A percentile compares a stretch with the other conserved stretches of the same genome.
These are phyloP conservation scores for Anthracocystis panici-leucophaei DNA, from an alignment of 1,284 basidiomycete species.

Conservation along the genomic window DNA sequence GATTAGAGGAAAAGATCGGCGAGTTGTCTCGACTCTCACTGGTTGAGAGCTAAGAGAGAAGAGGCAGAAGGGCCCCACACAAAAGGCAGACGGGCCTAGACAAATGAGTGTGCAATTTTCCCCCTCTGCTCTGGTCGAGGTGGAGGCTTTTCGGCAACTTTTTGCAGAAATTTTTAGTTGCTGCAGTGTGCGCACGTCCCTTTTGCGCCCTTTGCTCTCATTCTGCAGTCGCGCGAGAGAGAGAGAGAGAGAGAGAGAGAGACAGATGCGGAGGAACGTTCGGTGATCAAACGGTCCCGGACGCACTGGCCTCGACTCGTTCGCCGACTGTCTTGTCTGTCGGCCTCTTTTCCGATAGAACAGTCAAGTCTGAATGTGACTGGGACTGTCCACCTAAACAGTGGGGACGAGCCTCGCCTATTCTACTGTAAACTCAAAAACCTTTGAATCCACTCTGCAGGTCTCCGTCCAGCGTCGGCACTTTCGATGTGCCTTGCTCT, in stretches of 20 bases:
- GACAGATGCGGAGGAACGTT: constrained; percentile 11
- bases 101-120: too few relatives aligned
- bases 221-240: neutral
- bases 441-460: too few relatives aligned
- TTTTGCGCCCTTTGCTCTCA: neutral
- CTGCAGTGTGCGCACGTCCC: constrained; percentile 5
- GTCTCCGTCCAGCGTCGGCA: neutral
- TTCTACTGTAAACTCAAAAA: neutral
- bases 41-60: neutral
- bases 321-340: constrained; percentile 3
- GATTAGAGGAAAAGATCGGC: constrained; percentile 9
- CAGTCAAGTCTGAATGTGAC: neutral
- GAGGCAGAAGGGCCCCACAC: neutral
- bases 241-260: neutral
- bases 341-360: constrained; percentile 10
- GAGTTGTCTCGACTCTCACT: constrained; percentile 26
- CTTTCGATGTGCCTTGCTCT: neutral
- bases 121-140: neutral
- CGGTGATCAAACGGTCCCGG: constrained; percentile 6
- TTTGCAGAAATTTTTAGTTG: neutral
- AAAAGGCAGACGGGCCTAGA: neutral
- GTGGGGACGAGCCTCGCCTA: constrained; percentile 4
- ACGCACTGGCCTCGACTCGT: neutral
- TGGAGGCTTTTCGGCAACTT: constrained; percentile 16
- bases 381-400: neutral